Conservation (phyloP, 176 grass and related monocot species). For the Hordeum vulgare region MorexV3_pseudomolecules_assembly NC_058522.1:100486049-100486548, state of each 20-base stretch:
- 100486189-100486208: background rate
- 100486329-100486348: background rate
- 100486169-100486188: background rate
- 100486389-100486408: background rate
- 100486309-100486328: constrained; percentile 6
- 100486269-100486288: background rate
- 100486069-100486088: background rate
- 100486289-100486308: constrained; percentile 1
- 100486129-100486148: background rate
- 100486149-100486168: background rate
- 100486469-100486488: constrained; percentile 87
- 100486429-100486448: constrained; percentile 83
- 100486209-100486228: background rate
- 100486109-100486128: background rate
- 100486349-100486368: background rate
- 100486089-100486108: background rate
- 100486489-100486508: constrained; percentile 76
- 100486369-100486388: background rate
- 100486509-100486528: constrained; percentile 96
- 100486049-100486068: background rate
- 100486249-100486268: background rate
- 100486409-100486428: constrained; percentile 24
- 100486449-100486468: constrained; percentile 84
- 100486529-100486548: constrained; percentile 95
- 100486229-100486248: background rate